These are phyloP conservation scores for Closterium sp. DNA, from an alignment of 139 green algal genomes.

Conservation along the genomic window DNA sequence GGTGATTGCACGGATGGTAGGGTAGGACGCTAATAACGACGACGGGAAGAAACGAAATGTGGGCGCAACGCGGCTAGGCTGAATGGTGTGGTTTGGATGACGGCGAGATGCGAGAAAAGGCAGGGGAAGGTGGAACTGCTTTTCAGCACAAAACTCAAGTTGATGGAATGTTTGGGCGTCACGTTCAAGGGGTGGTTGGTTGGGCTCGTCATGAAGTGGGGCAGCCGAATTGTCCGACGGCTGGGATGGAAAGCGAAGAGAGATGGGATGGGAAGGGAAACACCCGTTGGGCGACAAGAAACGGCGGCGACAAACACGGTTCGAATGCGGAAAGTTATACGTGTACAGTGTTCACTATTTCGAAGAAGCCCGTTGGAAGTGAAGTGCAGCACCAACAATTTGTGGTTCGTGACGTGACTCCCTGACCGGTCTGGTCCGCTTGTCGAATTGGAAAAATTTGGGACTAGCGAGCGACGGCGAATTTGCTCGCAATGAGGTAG, in stretches of 20 bases:
- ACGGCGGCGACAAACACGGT: neutral
- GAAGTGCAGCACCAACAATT: neutral
- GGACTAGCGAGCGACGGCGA: neutral
- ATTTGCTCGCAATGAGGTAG: neutral
- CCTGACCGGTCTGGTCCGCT: neutral
- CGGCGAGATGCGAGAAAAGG: neutral
- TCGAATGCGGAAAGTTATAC: too few species aligned
- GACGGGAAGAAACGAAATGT: neutral
- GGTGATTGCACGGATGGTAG: neutral
- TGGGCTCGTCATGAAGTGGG: neutral
- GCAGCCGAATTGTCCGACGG: neutral
- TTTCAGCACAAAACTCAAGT: too few species aligned
- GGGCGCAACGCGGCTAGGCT: neutral
- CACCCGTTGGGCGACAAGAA: neutral
- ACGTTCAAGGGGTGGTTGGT: neutral
- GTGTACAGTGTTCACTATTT: too few species aligned
- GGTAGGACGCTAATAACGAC: neutral
- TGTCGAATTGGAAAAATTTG: neutral
- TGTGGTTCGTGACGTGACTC: too few species aligned
- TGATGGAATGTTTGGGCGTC: too few species aligned
- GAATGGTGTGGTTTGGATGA: too few species aligned
- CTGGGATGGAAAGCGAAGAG: neutral
- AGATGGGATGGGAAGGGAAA: neutral
- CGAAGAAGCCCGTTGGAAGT: neutral
- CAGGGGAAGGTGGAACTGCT: neutral